These are phyloP conservation scores for Ceratocystis colombiana DNA, from an alignment of 2,329 filamentous ascomycete species.

Conservation along the genomic window DNA sequence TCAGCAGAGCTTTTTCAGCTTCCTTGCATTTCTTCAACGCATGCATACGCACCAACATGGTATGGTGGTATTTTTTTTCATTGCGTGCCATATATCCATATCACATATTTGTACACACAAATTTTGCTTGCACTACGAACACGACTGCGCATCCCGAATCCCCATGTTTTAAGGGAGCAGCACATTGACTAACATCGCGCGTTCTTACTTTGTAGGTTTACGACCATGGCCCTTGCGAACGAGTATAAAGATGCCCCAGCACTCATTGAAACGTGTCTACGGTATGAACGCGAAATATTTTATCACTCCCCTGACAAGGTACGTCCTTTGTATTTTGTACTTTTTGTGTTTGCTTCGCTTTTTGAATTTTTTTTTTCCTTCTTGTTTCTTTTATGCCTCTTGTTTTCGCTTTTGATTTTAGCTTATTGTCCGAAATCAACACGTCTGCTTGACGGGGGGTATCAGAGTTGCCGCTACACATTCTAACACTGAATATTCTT, in stretches of 20 bases:
- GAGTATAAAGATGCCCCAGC: conserved; percentile 36
- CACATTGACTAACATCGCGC: conserved; percentile 23
- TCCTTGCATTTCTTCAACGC: conserved; percentile 3
- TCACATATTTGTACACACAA: not conserved
- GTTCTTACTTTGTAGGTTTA: conserved; percentile 35
- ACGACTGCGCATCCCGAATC: too few relatives aligned
- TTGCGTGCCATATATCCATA: not conserved
- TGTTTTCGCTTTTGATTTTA: not conserved
- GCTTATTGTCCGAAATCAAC: not conserved
- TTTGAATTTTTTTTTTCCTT: not conserved
- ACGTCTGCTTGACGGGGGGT: not conserved
- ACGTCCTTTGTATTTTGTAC: conserved; percentile 26
- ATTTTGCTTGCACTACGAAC: too few relatives aligned
- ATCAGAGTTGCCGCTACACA: not conserved
- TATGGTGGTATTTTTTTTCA: not conserved
- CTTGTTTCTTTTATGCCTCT: not conserved
- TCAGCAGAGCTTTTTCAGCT: not conserved
- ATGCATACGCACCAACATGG: not conserved
- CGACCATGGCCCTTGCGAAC: conserved; percentile 42
- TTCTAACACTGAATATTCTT: conserved; percentile 11
- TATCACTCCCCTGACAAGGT: conserved; percentile 42
- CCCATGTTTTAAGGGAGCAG: not conserved
- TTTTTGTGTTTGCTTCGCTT: not conserved
- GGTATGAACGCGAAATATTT: conserved; percentile 42
- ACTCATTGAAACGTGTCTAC: conserved; percentile 37